Conservation (phyloP, 441 rosid genomes). For the Pelargonium australe region DNA sequence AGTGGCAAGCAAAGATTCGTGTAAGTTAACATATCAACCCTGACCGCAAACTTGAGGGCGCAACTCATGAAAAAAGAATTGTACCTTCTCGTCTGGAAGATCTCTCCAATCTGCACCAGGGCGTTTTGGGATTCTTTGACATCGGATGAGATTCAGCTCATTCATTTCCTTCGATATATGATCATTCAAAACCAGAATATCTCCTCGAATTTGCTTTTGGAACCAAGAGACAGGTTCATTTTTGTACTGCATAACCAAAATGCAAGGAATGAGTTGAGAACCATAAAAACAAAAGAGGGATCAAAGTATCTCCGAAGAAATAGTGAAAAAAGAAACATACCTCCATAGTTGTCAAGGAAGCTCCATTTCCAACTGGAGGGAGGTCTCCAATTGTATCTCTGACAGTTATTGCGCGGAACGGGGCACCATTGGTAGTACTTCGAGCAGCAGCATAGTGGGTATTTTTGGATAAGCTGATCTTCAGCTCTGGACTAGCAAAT, state of each 20-base stretch:
- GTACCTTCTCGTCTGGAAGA: conserved; percentile 66
- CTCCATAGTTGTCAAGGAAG: conserved; percentile 37
- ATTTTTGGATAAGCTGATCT: conserved; percentile 42
- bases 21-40: too few species aligned
- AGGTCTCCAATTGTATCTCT: conserved; percentile 88
- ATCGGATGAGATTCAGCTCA: conserved; percentile 65
- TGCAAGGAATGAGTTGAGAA: neutral
- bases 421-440: conserved; percentile 71
- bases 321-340: conserved; percentile 25
- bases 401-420: conserved; percentile 83
- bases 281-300: neutral
- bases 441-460: conserved; percentile 58
- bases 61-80: neutral
- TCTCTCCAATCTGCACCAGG: conserved; percentile 95
- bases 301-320: neutral
- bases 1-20: too few species aligned
- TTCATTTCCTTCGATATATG: conserved; percentile 81
- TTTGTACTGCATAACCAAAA: conserved; percentile 43
- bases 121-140: conserved; percentile 60
- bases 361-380: conserved; percentile 67
- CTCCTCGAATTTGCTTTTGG: conserved; percentile 61
- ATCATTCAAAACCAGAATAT: conserved; percentile 43
- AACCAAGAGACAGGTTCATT: conserved; percentile 55
- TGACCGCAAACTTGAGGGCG: neutral
- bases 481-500: conserved; percentile 59